These are phyloP conservation scores for Toxicodendron radicans DNA, from an alignment of 345 rosid species.

Conservation along the genomic window DNA sequence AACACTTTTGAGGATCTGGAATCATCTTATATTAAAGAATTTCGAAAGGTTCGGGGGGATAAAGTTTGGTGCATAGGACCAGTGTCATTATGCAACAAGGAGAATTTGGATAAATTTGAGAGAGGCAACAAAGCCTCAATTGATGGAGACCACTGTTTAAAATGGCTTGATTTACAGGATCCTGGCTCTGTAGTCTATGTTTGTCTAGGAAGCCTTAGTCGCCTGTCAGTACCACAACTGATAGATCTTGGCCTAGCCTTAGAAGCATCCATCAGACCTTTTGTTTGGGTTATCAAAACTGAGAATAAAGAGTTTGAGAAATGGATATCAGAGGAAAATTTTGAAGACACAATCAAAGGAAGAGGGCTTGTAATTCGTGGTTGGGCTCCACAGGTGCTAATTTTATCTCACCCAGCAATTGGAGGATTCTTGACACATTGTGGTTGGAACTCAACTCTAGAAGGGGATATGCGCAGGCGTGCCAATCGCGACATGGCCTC, in stretches of 20 bases:
- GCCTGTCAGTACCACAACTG: conserved; percentile 29
- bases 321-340: conserved; percentile 22
- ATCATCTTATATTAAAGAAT: conserved; percentile 25
- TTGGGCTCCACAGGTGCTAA: conserved; percentile 29
- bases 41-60: conserved; percentile 22
- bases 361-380: neutral
- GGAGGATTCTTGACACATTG: conserved; percentile 40
- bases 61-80: conserved; percentile 53
- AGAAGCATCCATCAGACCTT: conserved; percentile 40
- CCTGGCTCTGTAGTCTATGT: conserved; percentile 41
- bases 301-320: conserved; percentile 17
- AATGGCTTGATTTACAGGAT: conserved; percentile 47
- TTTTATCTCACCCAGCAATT: conserved; percentile 25
- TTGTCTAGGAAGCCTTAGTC: conserved; percentile 47
- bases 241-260: conserved; percentile 49
- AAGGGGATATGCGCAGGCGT: conserved; percentile 20
- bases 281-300: conserved; percentile 31
- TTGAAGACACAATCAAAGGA: neutral
- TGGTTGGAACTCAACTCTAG: conserved; percentile 24
- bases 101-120: conserved; percentile 30
- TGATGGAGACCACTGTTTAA: conserved; percentile 21
- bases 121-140: conserved; percentile 36
- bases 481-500: conserved; percentile 33
- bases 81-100: conserved; percentile 39
- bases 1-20: conserved; percentile 48